Base-by-base conservation (phyloP, 192 early-diverging fungal genomes). In the Polychytrium aggregatum region DNA sequence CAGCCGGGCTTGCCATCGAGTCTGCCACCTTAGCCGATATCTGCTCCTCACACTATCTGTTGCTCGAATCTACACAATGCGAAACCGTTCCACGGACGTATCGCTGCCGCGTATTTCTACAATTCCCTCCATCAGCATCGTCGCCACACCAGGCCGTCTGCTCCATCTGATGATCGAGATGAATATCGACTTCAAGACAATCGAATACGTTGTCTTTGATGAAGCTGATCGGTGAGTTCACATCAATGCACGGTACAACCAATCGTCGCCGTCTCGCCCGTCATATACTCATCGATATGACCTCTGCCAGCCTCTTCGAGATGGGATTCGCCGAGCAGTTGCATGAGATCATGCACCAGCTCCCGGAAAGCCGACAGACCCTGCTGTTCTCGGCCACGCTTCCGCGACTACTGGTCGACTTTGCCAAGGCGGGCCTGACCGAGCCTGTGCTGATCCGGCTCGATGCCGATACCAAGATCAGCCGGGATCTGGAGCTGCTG, bases 171-270 rank as follows among this genome's bases (percentile, higher is more conserved):
- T 67, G 31, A 68, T 98, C 9, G 94, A 98, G 65, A 96, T 92
- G 86, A 78, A 83, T 26, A 58, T 92, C 40, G 87, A 91, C 49
- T 55, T 98, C 43, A 78, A 76, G 47, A 87, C 82, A 4, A 82
- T 96, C 25, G 87, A 96, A 62, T 92, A 92, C 63, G 79, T 98
- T 64, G 92, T 96, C 0, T 96, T 96, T 75, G 92, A 98, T 61
- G 95, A 98, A 59, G 94, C 94, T n/a, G 94, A 98, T 76, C 79
- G 95, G 71, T 80, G 61, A 42, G 61, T 40, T 38, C 18, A 34
- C 38, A 26, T 52, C 11, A 37, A 20, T 46, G 16, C 20, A 35
- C n/a, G 13, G n/a, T 28, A 20, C 0, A 25, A 21, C 17, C n/a
- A 44, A 26, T 11, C n/a, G 22, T 7, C 21, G 37, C 30, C 22